Evolutionary conservation across 495 filamentous ascomycete species (phyloP).

Genomic region (Tuber indicum): DNA sequence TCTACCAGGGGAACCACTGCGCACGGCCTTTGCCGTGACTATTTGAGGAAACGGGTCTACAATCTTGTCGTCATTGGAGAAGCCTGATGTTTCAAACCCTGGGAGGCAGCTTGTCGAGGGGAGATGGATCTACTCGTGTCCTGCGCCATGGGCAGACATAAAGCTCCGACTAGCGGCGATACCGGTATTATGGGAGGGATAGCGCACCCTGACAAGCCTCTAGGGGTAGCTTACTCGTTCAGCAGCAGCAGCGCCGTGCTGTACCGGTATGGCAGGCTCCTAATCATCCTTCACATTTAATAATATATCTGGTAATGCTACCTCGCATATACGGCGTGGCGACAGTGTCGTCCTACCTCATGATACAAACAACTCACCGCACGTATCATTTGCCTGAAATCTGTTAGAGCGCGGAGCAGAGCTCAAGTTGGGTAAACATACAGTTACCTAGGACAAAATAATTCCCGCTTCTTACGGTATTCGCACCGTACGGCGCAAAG

Average conservation of each 20-base stretch:
- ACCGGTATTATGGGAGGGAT: too few relatives aligned
- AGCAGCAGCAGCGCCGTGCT: not conserved
- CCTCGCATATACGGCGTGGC: not conserved
- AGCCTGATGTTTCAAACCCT: not conserved
- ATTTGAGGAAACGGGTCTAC: not conserved
- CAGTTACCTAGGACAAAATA: not conserved
- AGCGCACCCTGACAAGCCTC: not conserved
- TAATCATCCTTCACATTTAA: not conserved
- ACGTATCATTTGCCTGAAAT: not conserved
- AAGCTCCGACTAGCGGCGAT: not conserved
- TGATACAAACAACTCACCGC: not conserved
- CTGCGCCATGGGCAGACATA: not conserved
- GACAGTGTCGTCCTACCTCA: not conserved
- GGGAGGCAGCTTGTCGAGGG: not conserved
- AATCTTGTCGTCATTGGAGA: not conserved
- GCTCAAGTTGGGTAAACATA: not conserved
- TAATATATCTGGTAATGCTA: not conserved
- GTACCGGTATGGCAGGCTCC: not conserved
- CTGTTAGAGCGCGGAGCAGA: not conserved
- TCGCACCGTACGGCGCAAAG: not conserved
- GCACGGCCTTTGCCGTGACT: not conserved
- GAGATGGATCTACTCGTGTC: not conserved
- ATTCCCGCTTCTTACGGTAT: not conserved
- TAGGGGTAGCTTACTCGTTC: not conserved
- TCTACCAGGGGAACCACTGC: not conserved